Percentiles rank a stretch among this genome's conserved stretches.
phyloP scores from a whole-genome alignment of 2,329 filamentous ascomycete species.

The Cryphonectria japonica region DNA sequence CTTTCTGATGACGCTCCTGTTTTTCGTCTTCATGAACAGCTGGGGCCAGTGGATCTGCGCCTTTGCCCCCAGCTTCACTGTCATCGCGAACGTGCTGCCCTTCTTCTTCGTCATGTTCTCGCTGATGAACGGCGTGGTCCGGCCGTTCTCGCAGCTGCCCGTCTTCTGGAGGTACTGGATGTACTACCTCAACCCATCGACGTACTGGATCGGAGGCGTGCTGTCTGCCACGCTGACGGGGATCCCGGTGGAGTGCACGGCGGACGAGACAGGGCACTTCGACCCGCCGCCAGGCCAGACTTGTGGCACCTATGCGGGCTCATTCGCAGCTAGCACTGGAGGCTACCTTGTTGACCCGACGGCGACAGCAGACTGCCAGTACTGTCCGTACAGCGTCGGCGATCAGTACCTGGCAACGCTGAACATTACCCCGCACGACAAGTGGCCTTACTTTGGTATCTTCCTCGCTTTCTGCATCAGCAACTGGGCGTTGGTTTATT shows the following conservation, averaged over 20 bases:
- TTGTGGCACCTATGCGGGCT: conserved; percentile 62
- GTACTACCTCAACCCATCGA: conserved; percentile 70
- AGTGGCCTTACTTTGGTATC: conserved; percentile 70
- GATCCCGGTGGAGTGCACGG: conserved; percentile 11
- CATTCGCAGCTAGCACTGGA: conserved; percentile 56
- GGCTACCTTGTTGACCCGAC: conserved; percentile 64
- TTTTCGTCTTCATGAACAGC: conserved; percentile 73
- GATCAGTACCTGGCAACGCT: conserved; percentile 27
- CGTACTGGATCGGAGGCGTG: conserved; percentile 74
- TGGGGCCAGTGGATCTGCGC: conserved; percentile 88
- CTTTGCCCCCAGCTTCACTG: conserved; percentile 79
- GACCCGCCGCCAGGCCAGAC: conserved; percentile 59
- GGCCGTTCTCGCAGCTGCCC: conserved; percentile 66
- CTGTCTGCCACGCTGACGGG: conserved; percentile 61
- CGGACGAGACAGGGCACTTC: conserved; percentile 44
- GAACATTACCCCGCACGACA: conserved; percentile 60
- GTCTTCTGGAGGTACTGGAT: conserved; percentile 76
- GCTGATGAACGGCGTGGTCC: conserved; percentile 74
- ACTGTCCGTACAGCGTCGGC: conserved; percentile 57
- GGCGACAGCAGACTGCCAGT: conserved; percentile 65
- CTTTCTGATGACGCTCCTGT: conserved; percentile 68
- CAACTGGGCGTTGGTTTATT: conserved; percentile 52
- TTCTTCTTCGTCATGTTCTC: conserved; percentile 78
- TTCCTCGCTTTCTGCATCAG: conserved; percentile 67
- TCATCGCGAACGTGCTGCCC: conserved; percentile 71